Conservation (phyloP, 2,329 filamentous ascomycete genomes). For the Fusarium chlamydosporum region DNA sequence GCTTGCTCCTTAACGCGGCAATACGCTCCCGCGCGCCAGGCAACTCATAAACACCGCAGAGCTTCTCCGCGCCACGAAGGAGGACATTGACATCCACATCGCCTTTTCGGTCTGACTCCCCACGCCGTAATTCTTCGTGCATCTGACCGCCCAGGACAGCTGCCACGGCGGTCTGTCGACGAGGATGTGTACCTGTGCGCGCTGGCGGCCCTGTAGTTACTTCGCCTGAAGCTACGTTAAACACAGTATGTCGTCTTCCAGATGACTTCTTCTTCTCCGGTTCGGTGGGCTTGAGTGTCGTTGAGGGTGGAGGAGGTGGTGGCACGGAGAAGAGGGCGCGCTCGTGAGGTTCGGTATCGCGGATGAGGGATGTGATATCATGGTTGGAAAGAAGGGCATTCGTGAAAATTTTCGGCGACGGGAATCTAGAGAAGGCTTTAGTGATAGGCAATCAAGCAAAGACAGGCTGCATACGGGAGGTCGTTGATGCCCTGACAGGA, state of each 20-base stretch:
- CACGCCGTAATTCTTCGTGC: conserved; percentile 80
- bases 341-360: conserved; percentile 95
- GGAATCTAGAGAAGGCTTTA: conserved; percentile 72
- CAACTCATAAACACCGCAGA: conserved; percentile 88
- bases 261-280: conserved; percentile 56
- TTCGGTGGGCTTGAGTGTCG: conserved; percentile 55
- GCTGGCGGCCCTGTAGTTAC: conserved; percentile 70
- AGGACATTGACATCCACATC: conserved; percentile 91
- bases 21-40: conserved; percentile 85
- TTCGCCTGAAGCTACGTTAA: conserved; percentile 74
- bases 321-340: conserved; percentile 95
- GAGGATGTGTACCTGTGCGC: conserved; percentile 65
- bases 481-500: conserved; percentile 83
- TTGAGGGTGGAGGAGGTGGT: conserved; percentile 70
- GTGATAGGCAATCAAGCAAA: neutral
- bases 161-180: conserved; percentile 86
- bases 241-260: conserved; percentile 72
- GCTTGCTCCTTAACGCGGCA: conserved; percentile 76
- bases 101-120: conserved; percentile 66
- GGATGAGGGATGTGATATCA: conserved; percentile 94
- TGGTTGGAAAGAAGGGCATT: conserved; percentile 89
- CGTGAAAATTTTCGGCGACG: conserved; percentile 92
- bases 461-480: conserved; percentile 71
- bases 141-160: conserved; percentile 90
- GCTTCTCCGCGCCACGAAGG: conserved; percentile 87